Evolutionary conservation across 129 eudicot genomes (phyloP), one percentile per base, ranked within the genome.

Genomic region (Gnaphalium uliginosum): DNA sequence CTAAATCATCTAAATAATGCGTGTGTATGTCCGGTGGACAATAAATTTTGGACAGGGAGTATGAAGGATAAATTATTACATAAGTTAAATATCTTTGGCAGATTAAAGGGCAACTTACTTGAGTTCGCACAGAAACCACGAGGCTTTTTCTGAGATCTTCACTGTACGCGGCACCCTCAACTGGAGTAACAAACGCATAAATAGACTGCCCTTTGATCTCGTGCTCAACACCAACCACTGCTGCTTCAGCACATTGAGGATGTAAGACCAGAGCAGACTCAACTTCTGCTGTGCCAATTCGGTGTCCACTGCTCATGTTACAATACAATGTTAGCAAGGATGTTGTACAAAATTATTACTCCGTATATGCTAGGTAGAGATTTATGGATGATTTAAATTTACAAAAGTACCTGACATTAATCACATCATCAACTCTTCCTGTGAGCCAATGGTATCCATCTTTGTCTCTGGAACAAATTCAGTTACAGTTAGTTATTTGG

Each of bases 221-320:
- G 69, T 95, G 99, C 76, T 95, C 99, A 85, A 95, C 87, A 58
- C 97, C 99, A 80, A 95, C 99, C 17, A 95, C 99, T 66, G 99
- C 99, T 56, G 99, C 97, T 85, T 95, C 99, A 60, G 96, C 86
- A 78, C 99, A 95, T 39, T 89, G 92, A 19, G 97, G 94, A 78
- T 95, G 96, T 41, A 88, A 91, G 83, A 91, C 96, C 59, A 95
- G 82, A 60, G 99, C 99, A 17, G 99, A 95, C 86, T 95, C 99
- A 71, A 95, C 99, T 85, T 95, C 99, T 33, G 99, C 96, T n/a
- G 99, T 95, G 77, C 99, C 97, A 77, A 95, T 91, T 18, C 97
- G 96, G 73, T 95, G 99, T 72, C 99, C 99, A 80, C 99, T 95
- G 84, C 37, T 68, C 46, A 57, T 69, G 22, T 74, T 66, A 79